Percentiles rank a stretch among this genome's conserved stretches.
Evolutionary conservation across 345 rosid genomes (phyloP).

Genomic region (Iberis pinnata): DNA sequence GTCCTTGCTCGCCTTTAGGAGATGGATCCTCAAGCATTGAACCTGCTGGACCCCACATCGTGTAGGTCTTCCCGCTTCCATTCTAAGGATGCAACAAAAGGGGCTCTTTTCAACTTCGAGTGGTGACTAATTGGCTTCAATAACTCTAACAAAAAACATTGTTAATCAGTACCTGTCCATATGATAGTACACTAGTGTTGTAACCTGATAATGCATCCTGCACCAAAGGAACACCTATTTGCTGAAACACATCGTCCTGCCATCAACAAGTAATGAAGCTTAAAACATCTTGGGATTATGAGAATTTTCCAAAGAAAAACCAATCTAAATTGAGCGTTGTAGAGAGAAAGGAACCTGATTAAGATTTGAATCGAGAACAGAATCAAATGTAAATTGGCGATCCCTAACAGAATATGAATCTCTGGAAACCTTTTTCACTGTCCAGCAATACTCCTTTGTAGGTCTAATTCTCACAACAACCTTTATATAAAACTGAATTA

Average conservation of each 20-base stretch:
- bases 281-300: background rate
- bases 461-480: constrained; percentile 83
- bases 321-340: background rate
- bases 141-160: background rate
- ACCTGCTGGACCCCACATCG: constrained; percentile 96
- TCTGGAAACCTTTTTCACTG: constrained; percentile 49
- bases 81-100: constrained; percentile 36
- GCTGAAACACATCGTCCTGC: constrained; percentile 71
- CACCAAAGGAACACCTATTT: constrained; percentile 75
- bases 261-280: constrained; percentile 17
- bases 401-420: constrained; percentile 54
- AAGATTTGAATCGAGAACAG: constrained; percentile 67
- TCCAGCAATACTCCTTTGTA: constrained; percentile 34
- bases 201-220: constrained; percentile 75
- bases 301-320: background rate
- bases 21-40: constrained; percentile 85
- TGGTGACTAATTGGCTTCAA: background rate
- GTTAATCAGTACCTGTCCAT: constrained; percentile 64
- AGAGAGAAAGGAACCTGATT: constrained; percentile 49
- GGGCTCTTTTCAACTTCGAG: background rate
- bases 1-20: constrained; percentile 68
- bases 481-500: constrained; percentile 26
- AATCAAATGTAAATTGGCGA: constrained; percentile 64
- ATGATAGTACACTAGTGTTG: constrained; percentile 72
- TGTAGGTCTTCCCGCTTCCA: constrained; percentile 95